These are phyloP conservation scores for Ganoderma lucidum DNA, from an alignment of 1,284 basidiomycete genomes.

Conservation along the genomic window DNA sequence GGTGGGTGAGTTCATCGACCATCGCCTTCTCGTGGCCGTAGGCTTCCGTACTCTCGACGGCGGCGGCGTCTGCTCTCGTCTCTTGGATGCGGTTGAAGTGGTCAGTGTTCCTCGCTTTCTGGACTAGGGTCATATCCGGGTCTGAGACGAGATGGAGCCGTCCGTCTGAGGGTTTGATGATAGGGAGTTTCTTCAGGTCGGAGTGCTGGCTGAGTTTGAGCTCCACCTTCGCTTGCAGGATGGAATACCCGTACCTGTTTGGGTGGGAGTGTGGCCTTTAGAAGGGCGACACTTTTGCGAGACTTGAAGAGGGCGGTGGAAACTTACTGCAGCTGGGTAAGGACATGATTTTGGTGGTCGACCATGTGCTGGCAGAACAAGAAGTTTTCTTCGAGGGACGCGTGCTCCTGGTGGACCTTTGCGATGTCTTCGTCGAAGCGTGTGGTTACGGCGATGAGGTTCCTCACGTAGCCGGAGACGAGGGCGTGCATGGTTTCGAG, in stretches of 20 bases:
- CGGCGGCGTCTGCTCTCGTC: slow-evolving; percentile 15
- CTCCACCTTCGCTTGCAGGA: slow-evolving; percentile 1
- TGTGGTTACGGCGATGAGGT: background rate
- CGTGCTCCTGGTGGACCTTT: background rate
- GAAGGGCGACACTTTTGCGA: background rate
- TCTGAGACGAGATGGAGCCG: background rate
- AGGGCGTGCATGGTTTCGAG: slow-evolving; percentile 25
- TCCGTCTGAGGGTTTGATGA: slow-evolving; percentile 18
- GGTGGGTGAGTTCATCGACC: slow-evolving; percentile 6
- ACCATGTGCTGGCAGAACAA: background rate
- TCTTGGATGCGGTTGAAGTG: background rate
- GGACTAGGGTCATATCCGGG: background rate
- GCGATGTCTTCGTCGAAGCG: background rate
- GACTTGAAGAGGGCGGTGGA: background rate
- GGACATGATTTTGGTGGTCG: background rate
- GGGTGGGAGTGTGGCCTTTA: background rate
- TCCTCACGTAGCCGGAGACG: slow-evolving; percentile 24
- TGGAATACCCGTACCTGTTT: background rate
- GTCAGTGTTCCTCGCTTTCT: background rate
- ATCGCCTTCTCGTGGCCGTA: background rate
- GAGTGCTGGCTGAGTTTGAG: background rate
- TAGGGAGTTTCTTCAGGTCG: background rate
- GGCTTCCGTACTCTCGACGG: background rate
- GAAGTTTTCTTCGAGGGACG: background rate
- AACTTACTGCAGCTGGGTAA: background rate